A percentile compares a stretch with the other conserved stretches of the same genome.
phyloP scores from a whole-genome alignment of 164 flowering plant genomes.

The Paratinospora sagittata region DNA sequence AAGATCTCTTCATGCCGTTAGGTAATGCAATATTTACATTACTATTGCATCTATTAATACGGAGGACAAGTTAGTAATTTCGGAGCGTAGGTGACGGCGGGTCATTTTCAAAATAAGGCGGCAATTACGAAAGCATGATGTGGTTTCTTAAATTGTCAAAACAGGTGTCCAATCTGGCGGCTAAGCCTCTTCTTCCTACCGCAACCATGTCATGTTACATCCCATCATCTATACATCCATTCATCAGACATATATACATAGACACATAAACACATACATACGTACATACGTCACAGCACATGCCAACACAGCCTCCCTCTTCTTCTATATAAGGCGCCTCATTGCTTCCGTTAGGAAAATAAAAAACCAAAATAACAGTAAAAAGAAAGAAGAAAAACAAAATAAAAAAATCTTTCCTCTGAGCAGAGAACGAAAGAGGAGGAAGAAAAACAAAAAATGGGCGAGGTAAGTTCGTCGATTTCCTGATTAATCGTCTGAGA shows the following conservation, averaged over 20 bases:
- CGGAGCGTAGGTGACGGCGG: too few relatives aligned
- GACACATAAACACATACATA: background rate
- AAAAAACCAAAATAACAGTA: background rate
- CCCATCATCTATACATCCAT: too few relatives aligned
- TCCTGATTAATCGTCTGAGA: background rate
- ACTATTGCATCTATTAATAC: too few relatives aligned
- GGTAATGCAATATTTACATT: too few relatives aligned
- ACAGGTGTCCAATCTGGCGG: background rate
- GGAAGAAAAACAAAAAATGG: background rate
- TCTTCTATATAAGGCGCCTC: background rate
- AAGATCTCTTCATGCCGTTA: too few relatives aligned
- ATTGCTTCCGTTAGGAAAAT: background rate
- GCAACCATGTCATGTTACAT: too few relatives aligned
- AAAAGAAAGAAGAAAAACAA: too few relatives aligned
- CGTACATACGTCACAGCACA: background rate
- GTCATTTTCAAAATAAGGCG: too few relatives aligned
- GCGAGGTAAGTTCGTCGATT: background rate
- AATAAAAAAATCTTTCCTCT: background rate
- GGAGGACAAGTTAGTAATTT: background rate
- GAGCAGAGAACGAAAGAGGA: background rate
- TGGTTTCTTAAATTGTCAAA: background rate
- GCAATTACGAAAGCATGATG: background rate
- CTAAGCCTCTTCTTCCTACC: too few relatives aligned
- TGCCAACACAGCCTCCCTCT: background rate
- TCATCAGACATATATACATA: background rate